Conservation (phyloP, 352 stramenopile genomes). For the Phytophthora boehmeriae region DNA sequence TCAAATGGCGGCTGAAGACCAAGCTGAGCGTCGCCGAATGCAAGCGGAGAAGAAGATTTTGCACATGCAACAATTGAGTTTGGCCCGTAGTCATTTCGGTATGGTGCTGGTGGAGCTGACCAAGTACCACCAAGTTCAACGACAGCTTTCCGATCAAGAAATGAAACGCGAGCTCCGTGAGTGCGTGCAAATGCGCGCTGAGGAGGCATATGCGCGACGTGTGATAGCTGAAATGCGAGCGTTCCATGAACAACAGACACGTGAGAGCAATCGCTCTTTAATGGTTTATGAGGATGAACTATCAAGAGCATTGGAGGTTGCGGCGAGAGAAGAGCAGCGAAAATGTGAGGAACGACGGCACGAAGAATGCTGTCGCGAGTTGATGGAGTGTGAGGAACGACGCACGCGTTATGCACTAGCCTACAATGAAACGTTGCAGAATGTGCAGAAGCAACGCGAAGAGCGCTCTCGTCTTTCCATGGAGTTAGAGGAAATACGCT, state of each 20-base stretch:
- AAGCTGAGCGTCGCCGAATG: conserved; percentile 25
- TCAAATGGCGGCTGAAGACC: conserved; percentile 28
- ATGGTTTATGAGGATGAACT: conserved; percentile 51
- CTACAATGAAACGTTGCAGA: conserved; percentile 4
- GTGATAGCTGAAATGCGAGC: conserved; percentile 28
- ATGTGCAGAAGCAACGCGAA: conserved; percentile 15
- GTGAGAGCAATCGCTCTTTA: conserved; percentile 19
- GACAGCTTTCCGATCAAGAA: conserved; percentile 26
- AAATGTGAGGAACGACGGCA: conserved; percentile 8
- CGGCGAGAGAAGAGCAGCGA: conserved; percentile 4
- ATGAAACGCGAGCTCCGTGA: conserved; percentile 40
- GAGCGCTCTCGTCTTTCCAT: conserved; percentile 17
- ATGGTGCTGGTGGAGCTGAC: conserved; percentile 40
- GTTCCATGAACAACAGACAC: conserved; percentile 19
- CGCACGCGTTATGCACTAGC: conserved; percentile 13
- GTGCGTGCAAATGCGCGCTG: conserved; percentile 46
- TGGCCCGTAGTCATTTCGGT: conserved; percentile 12
- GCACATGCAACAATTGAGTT: conserved; percentile 13
- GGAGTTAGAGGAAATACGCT: conserved; percentile 20
- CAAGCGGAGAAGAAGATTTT: conserved; percentile 13
- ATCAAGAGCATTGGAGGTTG: background rate
- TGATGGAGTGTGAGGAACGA: conserved; percentile 32
- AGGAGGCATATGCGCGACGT: conserved; percentile 44
- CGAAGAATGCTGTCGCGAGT: conserved; percentile 5
- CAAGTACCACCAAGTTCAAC: conserved; percentile 15